phyloP scores from a whole-genome alignment of 768 basidiomycete genomes.

The Tulasnella sp. region DNA sequence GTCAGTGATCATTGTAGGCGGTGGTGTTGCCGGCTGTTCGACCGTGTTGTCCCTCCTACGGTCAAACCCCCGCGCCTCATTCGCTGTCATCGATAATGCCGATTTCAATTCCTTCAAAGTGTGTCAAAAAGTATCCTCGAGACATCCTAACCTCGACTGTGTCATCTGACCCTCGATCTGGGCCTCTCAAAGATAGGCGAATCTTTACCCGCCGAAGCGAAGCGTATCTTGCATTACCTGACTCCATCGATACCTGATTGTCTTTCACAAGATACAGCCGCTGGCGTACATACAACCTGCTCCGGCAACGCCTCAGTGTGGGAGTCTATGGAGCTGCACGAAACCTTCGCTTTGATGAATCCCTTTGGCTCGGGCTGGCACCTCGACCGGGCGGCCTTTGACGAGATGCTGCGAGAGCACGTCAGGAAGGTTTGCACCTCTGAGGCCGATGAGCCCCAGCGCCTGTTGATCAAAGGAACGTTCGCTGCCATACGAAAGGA shows the following conservation, averaged over 20 bases:
- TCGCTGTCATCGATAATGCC: conserved; percentile 29
- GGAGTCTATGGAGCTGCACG: conserved; percentile 23
- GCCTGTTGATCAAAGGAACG: background rate
- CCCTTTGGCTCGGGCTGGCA: conserved; percentile 29
- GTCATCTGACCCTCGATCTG: too few species aligned
- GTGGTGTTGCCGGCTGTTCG: conserved; percentile 23
- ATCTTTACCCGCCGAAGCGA: conserved; percentile 28
- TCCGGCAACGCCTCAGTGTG: conserved; percentile 30
- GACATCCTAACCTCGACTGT: background rate
- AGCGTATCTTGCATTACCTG: conserved; percentile 10
- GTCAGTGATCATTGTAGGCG: conserved; percentile 24
- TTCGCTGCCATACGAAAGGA: too few species aligned
- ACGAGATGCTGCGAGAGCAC: conserved; percentile 25
- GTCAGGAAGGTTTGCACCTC: conserved; percentile 13
- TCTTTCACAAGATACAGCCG: conserved; percentile 22
- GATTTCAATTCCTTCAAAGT: conserved; percentile 28
- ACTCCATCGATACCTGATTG: conserved; percentile 11
- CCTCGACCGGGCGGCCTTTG: conserved; percentile 29
- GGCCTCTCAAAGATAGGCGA: conserved; percentile 36
- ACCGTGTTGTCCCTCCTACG: conserved; percentile 22
- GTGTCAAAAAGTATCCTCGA: background rate
- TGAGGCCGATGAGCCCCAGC: conserved; percentile 2
- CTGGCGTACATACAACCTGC: conserved; percentile 22
- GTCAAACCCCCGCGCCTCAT: conserved; percentile 20
- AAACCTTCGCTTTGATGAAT: conserved; percentile 28